These are phyloP conservation scores for Leishmania major DNA, from an alignment of 208 protist species.

Conservation along the genomic window DNA sequence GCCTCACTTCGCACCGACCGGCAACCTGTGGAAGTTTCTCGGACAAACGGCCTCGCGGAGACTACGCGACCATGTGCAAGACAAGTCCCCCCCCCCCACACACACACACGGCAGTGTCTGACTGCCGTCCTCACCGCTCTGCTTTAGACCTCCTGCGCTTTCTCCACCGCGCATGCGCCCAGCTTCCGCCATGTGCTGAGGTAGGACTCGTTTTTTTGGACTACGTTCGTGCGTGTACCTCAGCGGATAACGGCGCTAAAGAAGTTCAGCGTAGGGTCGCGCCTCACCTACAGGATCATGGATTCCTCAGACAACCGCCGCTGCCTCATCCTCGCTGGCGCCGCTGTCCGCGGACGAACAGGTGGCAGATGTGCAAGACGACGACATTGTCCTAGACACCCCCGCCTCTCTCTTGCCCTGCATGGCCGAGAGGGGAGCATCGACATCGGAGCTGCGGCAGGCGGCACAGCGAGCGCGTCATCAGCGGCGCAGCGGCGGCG, in stretches of 20 bases:
- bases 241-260: background rate
- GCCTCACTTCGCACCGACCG: background rate
- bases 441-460: constrained; percentile 7
- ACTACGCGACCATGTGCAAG: too few relatives aligned
- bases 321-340: background rate
- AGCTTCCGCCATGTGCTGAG: background rate
- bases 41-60: background rate
- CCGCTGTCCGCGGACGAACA: background rate
- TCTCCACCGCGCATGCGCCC: background rate
- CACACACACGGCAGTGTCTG: background rate
- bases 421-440: constrained; percentile 1
- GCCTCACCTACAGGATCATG: background rate
- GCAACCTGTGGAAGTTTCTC: background rate
- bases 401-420: constrained; percentile 37
- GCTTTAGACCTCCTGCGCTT: background rate
- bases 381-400: constrained; percentile 56
- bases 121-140: background rate
- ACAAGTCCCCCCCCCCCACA: background rate
- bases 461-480: background rate
- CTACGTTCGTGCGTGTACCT: background rate
- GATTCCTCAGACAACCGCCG: background rate
- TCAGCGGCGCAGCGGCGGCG: background rate
- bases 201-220: background rate
- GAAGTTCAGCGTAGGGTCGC: too few relatives aligned
- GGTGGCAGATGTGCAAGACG: constrained; percentile 36